Conservation (phyloP, 768 basidiomycete species). For the Rhizopogon vulgaris region DNA sequence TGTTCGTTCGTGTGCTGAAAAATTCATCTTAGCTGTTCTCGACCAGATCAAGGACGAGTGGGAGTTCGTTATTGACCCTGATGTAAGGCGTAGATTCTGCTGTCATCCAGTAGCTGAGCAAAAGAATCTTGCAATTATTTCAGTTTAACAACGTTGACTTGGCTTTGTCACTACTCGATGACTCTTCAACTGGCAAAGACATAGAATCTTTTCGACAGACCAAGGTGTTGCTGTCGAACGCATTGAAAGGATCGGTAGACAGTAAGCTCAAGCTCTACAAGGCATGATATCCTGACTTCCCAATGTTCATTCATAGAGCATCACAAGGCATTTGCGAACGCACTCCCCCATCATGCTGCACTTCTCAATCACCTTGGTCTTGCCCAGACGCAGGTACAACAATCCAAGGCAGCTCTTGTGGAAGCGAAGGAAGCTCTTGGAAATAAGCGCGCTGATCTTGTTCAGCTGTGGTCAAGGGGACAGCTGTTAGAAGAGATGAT, state of each 20-base stretch:
- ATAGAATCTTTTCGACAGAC: conserved; percentile 73
- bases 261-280: conserved; percentile 41
- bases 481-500: conserved; percentile 96
- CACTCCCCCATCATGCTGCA: conserved; percentile 83
- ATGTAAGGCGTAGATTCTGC: conserved; percentile 42
- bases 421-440: conserved; percentile 79
- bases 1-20: neutral
- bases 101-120: neutral
- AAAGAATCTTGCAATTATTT: conserved; percentile 5
- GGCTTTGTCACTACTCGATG: conserved; percentile 83
- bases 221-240: conserved; percentile 70
- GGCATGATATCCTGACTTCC: neutral
- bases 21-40: conserved; percentile 53
- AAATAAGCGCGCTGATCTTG: conserved; percentile 81
- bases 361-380: conserved; percentile 65
- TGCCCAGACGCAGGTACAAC: conserved; percentile 69
- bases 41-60: conserved; percentile 86
- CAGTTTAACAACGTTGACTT: conserved; percentile 94
- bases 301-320: conserved; percentile 48
- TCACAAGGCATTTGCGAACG: conserved; percentile 92
- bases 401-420: conserved; percentile 62
- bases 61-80: conserved; percentile 80
- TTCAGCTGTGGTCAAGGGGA: conserved; percentile 83
- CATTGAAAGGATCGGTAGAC: conserved; percentile 84
- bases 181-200: conserved; percentile 64